phyloP scores from a whole-genome alignment of 2,329 filamentous ascomycete genomes.

The Seiridium cupressi region DNA sequence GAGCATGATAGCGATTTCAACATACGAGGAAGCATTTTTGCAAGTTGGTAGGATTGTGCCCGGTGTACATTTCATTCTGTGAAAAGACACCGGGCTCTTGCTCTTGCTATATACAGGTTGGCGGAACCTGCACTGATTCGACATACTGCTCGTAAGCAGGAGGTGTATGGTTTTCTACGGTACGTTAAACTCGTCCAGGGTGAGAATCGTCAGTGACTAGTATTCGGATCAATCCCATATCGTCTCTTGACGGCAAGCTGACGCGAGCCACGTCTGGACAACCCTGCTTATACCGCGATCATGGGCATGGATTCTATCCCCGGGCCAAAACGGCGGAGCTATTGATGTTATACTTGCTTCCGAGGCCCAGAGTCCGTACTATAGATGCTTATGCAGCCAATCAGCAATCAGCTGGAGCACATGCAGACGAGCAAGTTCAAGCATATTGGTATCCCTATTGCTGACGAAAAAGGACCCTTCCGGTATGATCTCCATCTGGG shows the following conservation, averaged over 20 bases:
- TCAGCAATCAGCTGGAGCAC: background rate
- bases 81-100: too few species aligned
- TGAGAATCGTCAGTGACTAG: too few species aligned
- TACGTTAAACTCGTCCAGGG: too few species aligned
- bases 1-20: background rate
- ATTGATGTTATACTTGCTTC: background rate
- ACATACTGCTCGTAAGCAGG: too few species aligned
- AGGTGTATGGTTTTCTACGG: too few species aligned
- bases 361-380: background rate
- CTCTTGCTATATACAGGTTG: too few species aligned
- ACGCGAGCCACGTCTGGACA: background rate
- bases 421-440: background rate
- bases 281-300: background rate
- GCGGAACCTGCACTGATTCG: too few species aligned
- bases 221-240: background rate
- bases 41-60: background rate
- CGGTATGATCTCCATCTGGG: background rate
- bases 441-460: background rate
- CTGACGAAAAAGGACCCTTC: background rate
- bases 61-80: background rate
- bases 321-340: background rate
- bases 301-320: too few species aligned
- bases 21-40: background rate
- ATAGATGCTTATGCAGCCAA: background rate
- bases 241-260: background rate